Percentiles rank a stretch among this genome's conserved stretches.
phyloP scores from a whole-genome alignment of 352 stramenopile species.

The Phytopythium montanum region DNA sequence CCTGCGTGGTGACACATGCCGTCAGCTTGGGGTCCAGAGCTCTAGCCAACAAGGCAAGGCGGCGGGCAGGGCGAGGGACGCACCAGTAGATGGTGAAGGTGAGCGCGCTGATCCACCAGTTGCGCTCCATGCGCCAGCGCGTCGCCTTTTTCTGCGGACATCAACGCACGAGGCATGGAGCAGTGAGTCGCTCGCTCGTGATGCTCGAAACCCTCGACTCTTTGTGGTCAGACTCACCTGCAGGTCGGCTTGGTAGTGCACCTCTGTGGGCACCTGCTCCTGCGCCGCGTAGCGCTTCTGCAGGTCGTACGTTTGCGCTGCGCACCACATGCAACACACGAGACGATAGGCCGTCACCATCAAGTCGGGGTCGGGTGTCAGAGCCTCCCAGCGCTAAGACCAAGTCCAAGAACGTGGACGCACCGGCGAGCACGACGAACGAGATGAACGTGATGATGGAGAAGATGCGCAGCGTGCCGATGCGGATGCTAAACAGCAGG shows the following conservation, averaged over 20 bases:
- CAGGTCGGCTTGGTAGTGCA: constrained; percentile 66
- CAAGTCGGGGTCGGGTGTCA: too few relatives aligned
- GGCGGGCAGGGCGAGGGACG: constrained; percentile 3
- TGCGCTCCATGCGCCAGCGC: constrained; percentile 71
- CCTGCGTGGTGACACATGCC: constrained; percentile 17
- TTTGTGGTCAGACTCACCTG: constrained; percentile 31
- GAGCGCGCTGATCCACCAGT: constrained; percentile 85
- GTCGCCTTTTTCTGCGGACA: constrained; percentile 58
- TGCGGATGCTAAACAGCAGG: constrained; percentile 67
- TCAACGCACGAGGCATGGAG: constrained; percentile 1
- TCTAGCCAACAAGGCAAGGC: too few relatives aligned
- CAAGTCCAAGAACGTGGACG: too few relatives aligned
- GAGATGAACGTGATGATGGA: constrained; percentile 71
- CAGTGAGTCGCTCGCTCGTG: not conserved
- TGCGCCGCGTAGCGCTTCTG: constrained; percentile 62
- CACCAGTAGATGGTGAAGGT: constrained; percentile 86
- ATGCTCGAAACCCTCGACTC: not conserved
- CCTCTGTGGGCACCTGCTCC: constrained; percentile 29
- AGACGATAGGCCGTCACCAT: too few relatives aligned
- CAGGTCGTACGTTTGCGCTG: constrained; percentile 74
- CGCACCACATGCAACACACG: not conserved
- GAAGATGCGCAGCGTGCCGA: constrained; percentile 70
- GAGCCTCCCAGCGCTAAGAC: too few relatives aligned
- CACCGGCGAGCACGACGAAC: constrained; percentile 57
- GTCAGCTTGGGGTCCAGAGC: too few relatives aligned